phyloP scores from a whole-genome alignment of 2,329 filamentous ascomycete species.

The Penicillium sp. region DNA sequence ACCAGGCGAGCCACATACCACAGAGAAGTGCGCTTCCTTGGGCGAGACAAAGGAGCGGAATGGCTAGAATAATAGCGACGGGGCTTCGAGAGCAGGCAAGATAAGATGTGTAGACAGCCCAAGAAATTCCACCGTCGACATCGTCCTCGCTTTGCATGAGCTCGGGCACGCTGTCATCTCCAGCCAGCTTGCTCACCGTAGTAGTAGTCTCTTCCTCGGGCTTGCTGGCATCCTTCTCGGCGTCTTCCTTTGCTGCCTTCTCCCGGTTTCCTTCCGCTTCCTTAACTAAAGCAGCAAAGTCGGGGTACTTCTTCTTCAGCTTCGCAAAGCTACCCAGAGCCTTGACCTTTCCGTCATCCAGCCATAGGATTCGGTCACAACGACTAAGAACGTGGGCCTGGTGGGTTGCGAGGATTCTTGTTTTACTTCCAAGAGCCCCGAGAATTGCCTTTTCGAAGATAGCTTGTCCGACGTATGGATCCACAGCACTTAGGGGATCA shows the following conservation, averaged over 20 bases:
- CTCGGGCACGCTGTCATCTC: background rate
- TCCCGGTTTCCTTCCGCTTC: background rate
- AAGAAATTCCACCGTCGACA: background rate
- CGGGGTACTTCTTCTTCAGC: background rate
- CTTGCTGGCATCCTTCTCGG: background rate
- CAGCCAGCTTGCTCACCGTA: background rate
- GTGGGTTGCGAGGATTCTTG: constrained; percentile 1
- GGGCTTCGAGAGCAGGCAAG: background rate
- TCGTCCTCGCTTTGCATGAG: background rate
- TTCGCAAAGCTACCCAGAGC: background rate
- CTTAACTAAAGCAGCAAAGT: background rate
- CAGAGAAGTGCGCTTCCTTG: background rate
- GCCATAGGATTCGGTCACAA: background rate
- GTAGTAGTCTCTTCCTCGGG: background rate
- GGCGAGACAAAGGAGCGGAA: background rate
- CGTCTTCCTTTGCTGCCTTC: background rate
- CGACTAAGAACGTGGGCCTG: background rate
- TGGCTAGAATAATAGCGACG: background rate
- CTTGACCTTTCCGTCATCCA: background rate
- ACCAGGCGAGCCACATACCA: background rate
- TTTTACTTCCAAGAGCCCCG: background rate
- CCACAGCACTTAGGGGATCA: constrained; percentile 8
- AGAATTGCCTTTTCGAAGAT: constrained; percentile 2
- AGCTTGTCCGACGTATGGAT: constrained; percentile 1
- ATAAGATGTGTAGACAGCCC: background rate